Evolutionary conservation across 148 eudicot genomes (phyloP), one percentile per base, ranked within the genome.

Genomic region (Persicaria tinctoria): DNA sequence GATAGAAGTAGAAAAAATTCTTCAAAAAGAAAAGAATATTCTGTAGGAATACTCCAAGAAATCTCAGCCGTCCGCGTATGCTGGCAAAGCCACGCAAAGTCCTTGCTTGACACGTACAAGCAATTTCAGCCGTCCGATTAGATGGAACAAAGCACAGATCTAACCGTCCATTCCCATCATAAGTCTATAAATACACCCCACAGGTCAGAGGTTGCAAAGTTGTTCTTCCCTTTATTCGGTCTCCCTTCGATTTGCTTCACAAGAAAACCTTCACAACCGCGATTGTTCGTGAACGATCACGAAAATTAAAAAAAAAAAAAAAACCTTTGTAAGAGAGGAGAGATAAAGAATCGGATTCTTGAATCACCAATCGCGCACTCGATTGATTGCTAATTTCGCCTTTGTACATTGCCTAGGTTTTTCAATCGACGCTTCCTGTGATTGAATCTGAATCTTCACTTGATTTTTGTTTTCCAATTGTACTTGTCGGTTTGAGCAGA

Each of bases 161-260:
- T 54, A 8, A 5, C 75, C 75, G 75, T 73, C 59, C 23, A 50
- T 53, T 38, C 47, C 8, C 75, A 4, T 5, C 45, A 14, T 51
- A 8, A 12, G 17, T 27, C 59, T 51, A 73, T 73, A 73, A 53
- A 73, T 73, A 27, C 11, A 20, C 48, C 18, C 18, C 57, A 44
- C 62, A 51, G 18, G 56, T 41, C 75, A 32, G 41, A 32, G 3
- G 41, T 16, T 23, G 0, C 17, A 38, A 38, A 23, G 6, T 32
- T 32, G 41, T 1, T 32, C 6, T 0, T 47, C 16, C 2, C 53
- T 70, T 70, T n/a, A 46, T 20, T 70, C 32, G 32, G 3, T 70
- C 59, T 5, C 23, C 18, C 38, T 73, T 73, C 62, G 41, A 73
- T 73, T 53, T 38, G 46, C 60, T 73, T 73, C 59, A 53, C 75